Base-by-base conservation (phyloP, 1,284 basidiomycete genomes). In the Ustilago shanxiensis region DNA sequence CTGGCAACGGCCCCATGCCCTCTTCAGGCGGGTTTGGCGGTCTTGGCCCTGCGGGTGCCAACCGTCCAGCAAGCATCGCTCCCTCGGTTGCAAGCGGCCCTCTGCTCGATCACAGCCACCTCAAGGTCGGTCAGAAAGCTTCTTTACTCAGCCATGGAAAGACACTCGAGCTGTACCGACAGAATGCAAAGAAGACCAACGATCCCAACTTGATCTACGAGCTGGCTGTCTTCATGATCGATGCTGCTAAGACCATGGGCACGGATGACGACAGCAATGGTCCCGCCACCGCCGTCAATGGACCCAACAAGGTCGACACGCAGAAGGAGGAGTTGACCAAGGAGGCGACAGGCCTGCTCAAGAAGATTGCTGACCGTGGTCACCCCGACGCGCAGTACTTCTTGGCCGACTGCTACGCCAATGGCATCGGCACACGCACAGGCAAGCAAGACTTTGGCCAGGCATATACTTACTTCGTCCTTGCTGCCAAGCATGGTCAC, bases 401-500 rank as follows among this genome's bases (percentile, higher is more conserved):
- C 87, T 90, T 98, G 72, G 96, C 95, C 24, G 96, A 99, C 88
- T 98, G 95, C 88, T 98, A 93, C 86, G 93, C 95, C 45, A 98
- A 98, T 86, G 96, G 96, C 16, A 95, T 98, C 76, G 95, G 95
- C 29, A 98, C 95, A 1, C 88, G 90, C 72, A 82, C 86, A 86
- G 91, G 90, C 76, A 92, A 91, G 85, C 95, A 97, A 86, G 96
- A 99, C 88, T 98, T 98, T 85, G 95, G 98, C 87, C 91, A 93
- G 72, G 96, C 97, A 3, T 98, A 95, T 87, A 95, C 95, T 18
- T 89, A 99, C 64, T 99, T 98, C 85, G 92, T 97, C 8, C 91
- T 98, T 49, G 95, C 96, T 8, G 95, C 95, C 50, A 99, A 99
- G 87, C 97, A 99, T 84, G 94, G 95, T n/a, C 96, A 99, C 86